phyloP scores from a whole-genome alignment of 2,329 filamentous ascomycete genomes.

The Orbilia oligospora region DNA sequence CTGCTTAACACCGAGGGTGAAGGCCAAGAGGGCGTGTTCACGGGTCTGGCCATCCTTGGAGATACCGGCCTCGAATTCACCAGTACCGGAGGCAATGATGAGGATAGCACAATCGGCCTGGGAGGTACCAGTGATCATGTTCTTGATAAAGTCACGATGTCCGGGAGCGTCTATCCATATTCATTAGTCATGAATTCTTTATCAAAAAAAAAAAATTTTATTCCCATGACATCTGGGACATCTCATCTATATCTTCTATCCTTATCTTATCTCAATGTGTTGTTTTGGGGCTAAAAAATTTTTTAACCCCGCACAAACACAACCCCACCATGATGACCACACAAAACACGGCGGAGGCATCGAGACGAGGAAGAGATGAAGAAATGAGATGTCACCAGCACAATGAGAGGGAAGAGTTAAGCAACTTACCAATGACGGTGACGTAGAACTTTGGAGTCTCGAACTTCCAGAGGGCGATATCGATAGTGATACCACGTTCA shows the following conservation, averaged over 20 bases:
- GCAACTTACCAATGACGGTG: slow-evolving; percentile 88
- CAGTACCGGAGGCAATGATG: slow-evolving; percentile 99
- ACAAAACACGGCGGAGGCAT: neutral
- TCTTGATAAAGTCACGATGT: slow-evolving; percentile 99
- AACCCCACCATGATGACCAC: slow-evolving; percentile 22
- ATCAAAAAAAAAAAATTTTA: too few species aligned
- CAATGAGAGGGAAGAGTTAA: slow-evolving; percentile 10
- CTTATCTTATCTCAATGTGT: too few species aligned
- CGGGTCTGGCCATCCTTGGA: slow-evolving; percentile 99
- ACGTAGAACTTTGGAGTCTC: slow-evolving; percentile 98
- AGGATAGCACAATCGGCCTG: slow-evolving; percentile 99
- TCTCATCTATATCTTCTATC: too few species aligned
- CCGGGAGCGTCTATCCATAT: slow-evolving; percentile 84
- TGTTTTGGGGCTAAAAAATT: slow-evolving; percentile 41
- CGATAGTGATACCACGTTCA: slow-evolving; percentile 99
- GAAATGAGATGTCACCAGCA: slow-evolving; percentile 11
- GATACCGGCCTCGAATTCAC: slow-evolving; percentile 99
- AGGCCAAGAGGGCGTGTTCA: slow-evolving; percentile 99
- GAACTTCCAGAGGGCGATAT: slow-evolving; percentile 99
- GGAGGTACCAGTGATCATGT: slow-evolving; percentile 99
- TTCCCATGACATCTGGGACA: neutral
- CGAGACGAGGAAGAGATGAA: slow-evolving; percentile 1
- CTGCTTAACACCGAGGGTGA: slow-evolving; percentile 99
- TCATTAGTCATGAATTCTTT: slow-evolving; percentile 35
- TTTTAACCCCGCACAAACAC: slow-evolving; percentile 50